Conservation (phyloP, 345 rosid species). For the Salix purpurea region DNA sequence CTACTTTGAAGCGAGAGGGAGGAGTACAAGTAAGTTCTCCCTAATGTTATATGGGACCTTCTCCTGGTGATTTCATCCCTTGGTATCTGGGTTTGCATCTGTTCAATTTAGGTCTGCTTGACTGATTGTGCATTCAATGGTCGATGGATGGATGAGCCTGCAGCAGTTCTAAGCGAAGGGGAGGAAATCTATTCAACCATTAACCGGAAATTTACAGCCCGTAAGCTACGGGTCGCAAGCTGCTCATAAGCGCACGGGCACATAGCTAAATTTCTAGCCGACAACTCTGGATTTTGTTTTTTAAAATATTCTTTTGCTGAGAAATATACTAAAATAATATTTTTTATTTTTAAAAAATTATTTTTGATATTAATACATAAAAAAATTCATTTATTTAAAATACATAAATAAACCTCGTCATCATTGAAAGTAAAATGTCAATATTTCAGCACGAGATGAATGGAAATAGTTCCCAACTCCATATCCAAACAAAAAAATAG, state of each 20-base stretch:
- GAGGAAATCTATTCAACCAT: neutral
- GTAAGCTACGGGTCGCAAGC: too few relatives aligned
- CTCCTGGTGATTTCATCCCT: neutral
- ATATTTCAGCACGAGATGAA: neutral
- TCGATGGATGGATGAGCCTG: neutral
- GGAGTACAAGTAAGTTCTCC: too few relatives aligned
- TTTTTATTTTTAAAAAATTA: too few relatives aligned
- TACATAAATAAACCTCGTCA: neutral
- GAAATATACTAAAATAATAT: too few relatives aligned
- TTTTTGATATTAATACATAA: too few relatives aligned
- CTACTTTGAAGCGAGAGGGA: too few relatives aligned
- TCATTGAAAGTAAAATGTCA: neutral
- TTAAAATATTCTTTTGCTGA: too few relatives aligned
- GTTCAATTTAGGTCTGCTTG: neutral
- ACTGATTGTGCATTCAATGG: neutral
- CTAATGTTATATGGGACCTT: neutral
- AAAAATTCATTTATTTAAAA: too few relatives aligned
- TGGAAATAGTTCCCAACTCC: neutral
- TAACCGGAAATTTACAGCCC: neutral
- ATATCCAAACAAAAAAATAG: neutral
- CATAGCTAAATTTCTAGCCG: too few relatives aligned
- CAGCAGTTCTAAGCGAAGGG: neutral
- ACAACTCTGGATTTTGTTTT: too few relatives aligned
- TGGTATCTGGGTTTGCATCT: neutral
- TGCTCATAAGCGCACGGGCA: too few relatives aligned